Conservation (phyloP, 2,329 filamentous ascomycete species). For the Aspergillus japonicus region DNA sequence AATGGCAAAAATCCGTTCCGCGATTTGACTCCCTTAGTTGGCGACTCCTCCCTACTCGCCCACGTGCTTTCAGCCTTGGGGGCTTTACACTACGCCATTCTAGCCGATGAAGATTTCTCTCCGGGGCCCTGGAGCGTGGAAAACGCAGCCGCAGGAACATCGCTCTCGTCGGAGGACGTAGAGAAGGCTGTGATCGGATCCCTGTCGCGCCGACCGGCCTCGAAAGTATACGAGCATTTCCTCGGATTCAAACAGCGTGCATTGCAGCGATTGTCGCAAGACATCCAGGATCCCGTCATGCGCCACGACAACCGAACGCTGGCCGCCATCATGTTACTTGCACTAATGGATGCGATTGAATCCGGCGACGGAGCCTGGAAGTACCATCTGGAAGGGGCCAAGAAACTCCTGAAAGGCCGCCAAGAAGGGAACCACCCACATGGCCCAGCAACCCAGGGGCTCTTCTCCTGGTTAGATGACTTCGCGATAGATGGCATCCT, state of each 20-base stretch:
- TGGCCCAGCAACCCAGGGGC: slow-evolving; percentile 20
- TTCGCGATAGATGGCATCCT: slow-evolving; percentile 41
- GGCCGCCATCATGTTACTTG: slow-evolving; percentile 50
- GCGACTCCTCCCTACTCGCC: slow-evolving; percentile 46
- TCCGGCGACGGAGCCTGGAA: slow-evolving; percentile 54
- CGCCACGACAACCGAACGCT: slow-evolving; percentile 45
- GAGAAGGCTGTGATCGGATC: slow-evolving; percentile 31
- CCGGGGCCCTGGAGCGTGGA: slow-evolving; percentile 35
- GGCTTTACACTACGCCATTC: slow-evolving; percentile 49
- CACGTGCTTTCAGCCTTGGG: slow-evolving; percentile 50
- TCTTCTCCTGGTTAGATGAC: slow-evolving; percentile 36
- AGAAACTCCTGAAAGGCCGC: slow-evolving; percentile 45
- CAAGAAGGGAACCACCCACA: slow-evolving; percentile 22
- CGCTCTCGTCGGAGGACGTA: slow-evolving; percentile 26
- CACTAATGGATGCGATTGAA: slow-evolving; percentile 52
- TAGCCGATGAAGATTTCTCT: slow-evolving; percentile 35
- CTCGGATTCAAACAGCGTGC: slow-evolving; percentile 51
- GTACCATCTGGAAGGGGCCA: slow-evolving; percentile 53
- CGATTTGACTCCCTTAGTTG: slow-evolving; percentile 48
- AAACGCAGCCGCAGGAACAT: slow-evolving; percentile 15
- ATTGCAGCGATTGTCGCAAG: slow-evolving; percentile 42
- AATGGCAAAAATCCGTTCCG: slow-evolving; percentile 49
- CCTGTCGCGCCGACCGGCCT: slow-evolving; percentile 33
- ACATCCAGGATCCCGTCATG: slow-evolving; percentile 29
- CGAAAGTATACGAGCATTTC: slow-evolving; percentile 40